Percentiles rank a stretch among this genome's conserved stretches.
Evolutionary conservation across 1,284 basidiomycete species (phyloP).

Genomic region (Naganishia sp.): DNA sequence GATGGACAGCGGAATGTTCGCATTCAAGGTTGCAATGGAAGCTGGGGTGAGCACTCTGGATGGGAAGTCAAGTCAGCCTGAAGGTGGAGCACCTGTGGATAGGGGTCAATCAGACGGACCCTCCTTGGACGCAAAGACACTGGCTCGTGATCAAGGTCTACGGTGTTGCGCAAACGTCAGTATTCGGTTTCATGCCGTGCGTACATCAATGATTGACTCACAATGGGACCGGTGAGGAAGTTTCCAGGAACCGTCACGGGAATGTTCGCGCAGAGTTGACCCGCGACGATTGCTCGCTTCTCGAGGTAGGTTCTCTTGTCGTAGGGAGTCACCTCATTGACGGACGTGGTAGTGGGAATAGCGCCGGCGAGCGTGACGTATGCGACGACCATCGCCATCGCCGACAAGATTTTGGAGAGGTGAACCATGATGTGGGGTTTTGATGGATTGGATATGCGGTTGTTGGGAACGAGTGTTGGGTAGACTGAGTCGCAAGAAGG

Average conservation of each 20-base stretch:
- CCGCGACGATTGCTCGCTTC: slow-evolving; percentile 8
- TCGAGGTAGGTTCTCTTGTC: slow-evolving; percentile 19
- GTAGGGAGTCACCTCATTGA: not conserved
- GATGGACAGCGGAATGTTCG: not conserved
- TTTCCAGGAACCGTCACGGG: slow-evolving; percentile 9
- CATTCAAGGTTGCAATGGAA: slow-evolving; percentile 3
- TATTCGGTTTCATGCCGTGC: not conserved
- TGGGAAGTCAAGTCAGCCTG: too few species aligned
- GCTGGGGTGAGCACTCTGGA: slow-evolving; percentile 4
- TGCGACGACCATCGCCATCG: not conserved
- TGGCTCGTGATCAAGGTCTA: slow-evolving; percentile 7
- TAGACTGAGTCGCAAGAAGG: not conserved
- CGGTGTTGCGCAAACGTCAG: not conserved
- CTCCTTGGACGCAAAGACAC: slow-evolving; percentile 20
- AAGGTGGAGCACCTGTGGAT: not conserved
- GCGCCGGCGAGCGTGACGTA: not conserved
- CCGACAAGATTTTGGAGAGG: slow-evolving; percentile 4
- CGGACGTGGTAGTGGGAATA: not conserved
- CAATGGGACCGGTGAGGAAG: slow-evolving; percentile 1
- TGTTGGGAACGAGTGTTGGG: slow-evolving; percentile 1
- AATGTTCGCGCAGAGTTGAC: slow-evolving; percentile 2
- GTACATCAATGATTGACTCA: not conserved
- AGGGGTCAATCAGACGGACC: not conserved
- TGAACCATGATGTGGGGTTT: slow-evolving; percentile 1
- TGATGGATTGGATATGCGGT: too few species aligned